Base-by-base conservation (phyloP, 345 rosid species). In the Citrus hindsii region DNA sequence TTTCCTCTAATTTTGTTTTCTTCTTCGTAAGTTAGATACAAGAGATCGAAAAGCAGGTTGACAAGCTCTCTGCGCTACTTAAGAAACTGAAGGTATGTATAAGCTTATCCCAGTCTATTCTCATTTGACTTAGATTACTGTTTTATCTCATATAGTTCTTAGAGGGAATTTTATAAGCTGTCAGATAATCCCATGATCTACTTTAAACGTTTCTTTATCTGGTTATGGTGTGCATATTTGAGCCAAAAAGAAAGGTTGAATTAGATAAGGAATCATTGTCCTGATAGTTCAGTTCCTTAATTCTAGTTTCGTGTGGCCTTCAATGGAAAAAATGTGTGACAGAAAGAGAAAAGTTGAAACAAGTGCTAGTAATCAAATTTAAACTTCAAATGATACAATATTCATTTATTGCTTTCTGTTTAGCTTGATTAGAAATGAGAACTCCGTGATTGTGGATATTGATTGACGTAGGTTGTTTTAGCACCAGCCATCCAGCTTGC, bases 31-130 rank as follows among this genome's bases (percentile, higher is more conserved):
- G 10, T 58, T 81, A 91, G 95, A 85, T 87, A 53, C 95, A 87
- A 81, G 95, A 92, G 59, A 81, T 87, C 30, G 93, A 90, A 86
- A 90, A 85, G 37, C 90, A 85, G 76, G 83, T 92, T 38, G 88
- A 87, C 24, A 90, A 84, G 81, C 85, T 92, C 35, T 74, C 91
- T 37, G 80, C 24, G 55, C 85, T 92, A 30, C 91, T 90, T 60
- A 86, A 77, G 85, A 90, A 84, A 62, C 82, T 92, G 67, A 92
- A 90, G 95, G 93, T 91, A 85, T 60, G 85, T 56, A 25, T 48
- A 42, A 37, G 69, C 51, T 76, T 32, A 58, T 51, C 64, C 70
- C 22, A 48, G 62, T n/a, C n/a, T 77, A 55, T 67, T 37, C 16
- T 13, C 28, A 38, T 24, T 66, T 32, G 18, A 33, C 46, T 32